Percentiles rank a stretch among this genome's conserved stretches.
These are phyloP conservation scores for Dacryopinax spathularia DNA, from an alignment of 768 basidiomycete species.

Conservation along the genomic window DNA sequence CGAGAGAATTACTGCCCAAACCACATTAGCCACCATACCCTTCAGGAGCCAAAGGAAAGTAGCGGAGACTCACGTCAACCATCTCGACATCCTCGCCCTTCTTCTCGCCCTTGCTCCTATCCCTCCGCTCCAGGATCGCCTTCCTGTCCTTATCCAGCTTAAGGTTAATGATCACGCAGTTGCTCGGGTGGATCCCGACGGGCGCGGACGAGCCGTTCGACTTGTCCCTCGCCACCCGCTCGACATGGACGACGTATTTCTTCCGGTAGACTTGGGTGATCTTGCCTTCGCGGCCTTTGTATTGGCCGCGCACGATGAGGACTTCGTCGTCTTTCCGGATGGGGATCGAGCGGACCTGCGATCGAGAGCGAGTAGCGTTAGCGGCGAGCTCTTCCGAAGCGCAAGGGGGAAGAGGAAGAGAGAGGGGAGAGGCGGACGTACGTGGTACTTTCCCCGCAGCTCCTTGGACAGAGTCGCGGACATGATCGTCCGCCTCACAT, in stretches of 20 bases:
- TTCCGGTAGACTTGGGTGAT: conserved; percentile 90
- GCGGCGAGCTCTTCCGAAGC: conserved; percentile 5
- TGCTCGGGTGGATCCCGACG: conserved; percentile 93
- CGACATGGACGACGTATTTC: conserved; percentile 98
- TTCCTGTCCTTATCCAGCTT: conserved; percentile 90
- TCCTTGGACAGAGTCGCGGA: conserved; percentile 91
- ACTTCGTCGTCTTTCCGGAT: conserved; percentile 99
- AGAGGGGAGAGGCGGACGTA: conserved; percentile 29
- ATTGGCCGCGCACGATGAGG: conserved; percentile 88
- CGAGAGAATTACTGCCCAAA: conserved; percentile 6
- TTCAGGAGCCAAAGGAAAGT: conserved; percentile 13
- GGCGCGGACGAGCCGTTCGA: conserved; percentile 87
- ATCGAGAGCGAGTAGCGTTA: neutral
- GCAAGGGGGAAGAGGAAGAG: neutral
- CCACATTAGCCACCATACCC: conserved; percentile 4
- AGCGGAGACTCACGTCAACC: conserved; percentile 49
- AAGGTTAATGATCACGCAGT: conserved; percentile 83
- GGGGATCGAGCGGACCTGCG: conserved; percentile 75
- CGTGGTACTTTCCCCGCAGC: conserved; percentile 80
- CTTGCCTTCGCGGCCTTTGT: conserved; percentile 98
- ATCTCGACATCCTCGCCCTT: conserved; percentile 39
- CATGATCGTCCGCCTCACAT: conserved; percentile 94
- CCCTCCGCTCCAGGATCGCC: conserved; percentile 76
- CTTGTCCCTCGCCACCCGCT: conserved; percentile 95
- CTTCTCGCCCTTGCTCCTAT: conserved; percentile 46